Evolutionary conservation across 208 protist genomes (phyloP), one percentile per base, ranked within the genome.

Genomic region (Crithidia fasciculata): DNA sequence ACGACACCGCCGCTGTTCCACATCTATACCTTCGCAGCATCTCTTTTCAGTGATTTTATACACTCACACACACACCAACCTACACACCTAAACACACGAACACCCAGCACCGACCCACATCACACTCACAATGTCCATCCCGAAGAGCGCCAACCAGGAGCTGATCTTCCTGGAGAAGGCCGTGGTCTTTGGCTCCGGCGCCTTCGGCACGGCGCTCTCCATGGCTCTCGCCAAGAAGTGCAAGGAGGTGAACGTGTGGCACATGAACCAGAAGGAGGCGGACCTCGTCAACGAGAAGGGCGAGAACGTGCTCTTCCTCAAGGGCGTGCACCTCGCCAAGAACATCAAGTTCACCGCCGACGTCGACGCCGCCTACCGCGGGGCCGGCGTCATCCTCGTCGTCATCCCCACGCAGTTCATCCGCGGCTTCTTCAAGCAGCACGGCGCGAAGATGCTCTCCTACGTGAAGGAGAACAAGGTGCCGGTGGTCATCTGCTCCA

Each of bases 341-440:
- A 94, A 90, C 60, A 67, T 97, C 39, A 66, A 60, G 43, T 94
- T 85, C 71, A 93, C 90, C 18, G 66, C 86, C 4, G 75, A 92
- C 56, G 78, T 89, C 12, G 71, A 80, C 12, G 80, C 59, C 18
- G 77, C 85, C 64, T 81, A 88, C 68, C 49, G 82, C 40, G 82
- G 61, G 7, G 87, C 87, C 10, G 87, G 92, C n/a, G 81, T 96
- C 66, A 80, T 97, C 45, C 71, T 96, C 19, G 83, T 96, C 53
- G 88, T 89, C 62, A 91, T 96, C 66, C 93, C 93, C 8, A 96
- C 90, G 16, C 91, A 93, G 81, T 96, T 95, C 72, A 65, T 96
- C 39, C 86, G 93, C 39, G 76, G 76, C 40, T 97, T 93, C 78
- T 69, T 97, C 12, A 54, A 91, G 66, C 65, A 83, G 37, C 70